Percentiles rank a stretch among this genome's conserved stretches.
phyloP scores from a whole-genome alignment of 2,329 filamentous ascomycete genomes.

The Gliomastix tumulicola region DNA sequence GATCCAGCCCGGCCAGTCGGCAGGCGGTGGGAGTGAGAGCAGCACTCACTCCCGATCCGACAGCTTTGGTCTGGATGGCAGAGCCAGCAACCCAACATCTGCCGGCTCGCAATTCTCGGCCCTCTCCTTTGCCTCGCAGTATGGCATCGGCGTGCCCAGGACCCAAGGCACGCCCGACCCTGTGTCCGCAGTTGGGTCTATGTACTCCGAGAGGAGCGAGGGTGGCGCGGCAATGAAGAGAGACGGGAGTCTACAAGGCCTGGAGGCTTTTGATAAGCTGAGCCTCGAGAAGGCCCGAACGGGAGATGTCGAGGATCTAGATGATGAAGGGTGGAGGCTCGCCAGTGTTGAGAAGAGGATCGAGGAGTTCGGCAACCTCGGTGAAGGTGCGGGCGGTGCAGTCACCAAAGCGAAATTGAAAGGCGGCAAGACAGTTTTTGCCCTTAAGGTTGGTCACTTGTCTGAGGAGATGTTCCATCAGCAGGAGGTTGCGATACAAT shows the following conservation, averaged over 20 bases:
- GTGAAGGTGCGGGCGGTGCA: conserved; percentile 91
- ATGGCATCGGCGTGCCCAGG: conserved; percentile 59
- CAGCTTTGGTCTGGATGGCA: conserved; percentile 74
- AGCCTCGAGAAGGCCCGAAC: conserved; percentile 75
- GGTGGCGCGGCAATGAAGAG: conserved; percentile 72
- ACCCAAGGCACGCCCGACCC: conserved; percentile 71
- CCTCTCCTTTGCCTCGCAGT: conserved; percentile 70
- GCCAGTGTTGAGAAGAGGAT: conserved; percentile 86
- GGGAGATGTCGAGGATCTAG: conserved; percentile 87
- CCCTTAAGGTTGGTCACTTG: conserved; percentile 86
- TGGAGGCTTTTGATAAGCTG: conserved; percentile 74
- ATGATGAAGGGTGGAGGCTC: conserved; percentile 92
- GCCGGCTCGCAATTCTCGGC: conserved; percentile 84
- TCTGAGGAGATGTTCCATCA: too few species aligned
- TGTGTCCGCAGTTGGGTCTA: conserved; percentile 77
- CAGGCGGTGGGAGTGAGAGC: conserved; percentile 71
- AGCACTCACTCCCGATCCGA: conserved; percentile 76
- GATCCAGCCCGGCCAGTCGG: conserved; percentile 55
- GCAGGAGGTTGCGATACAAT: too few species aligned
- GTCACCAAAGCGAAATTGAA: conserved; percentile 87
- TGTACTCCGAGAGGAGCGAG: conserved; percentile 76
- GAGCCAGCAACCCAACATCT: conserved; percentile 73
- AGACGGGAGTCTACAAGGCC: conserved; percentile 70
- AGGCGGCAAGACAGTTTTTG: conserved; percentile 90
- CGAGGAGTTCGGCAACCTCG: conserved; percentile 78